Conservation (phyloP, 345 rosid genomes). For the Arabidopsis thaliana region TAIR10.1 NC_003076.8:3860001-3860500, state of each 20-base stretch:
- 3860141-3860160: constrained; percentile 75
- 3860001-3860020: constrained; percentile 63
- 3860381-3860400: constrained; percentile 47
- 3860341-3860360: constrained; percentile 17
- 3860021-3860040: constrained; percentile 8
- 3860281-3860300: neutral
- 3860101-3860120: constrained; percentile 2
- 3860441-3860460: constrained; percentile 80
- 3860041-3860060: constrained; percentile 20
- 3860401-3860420: constrained; percentile 98
- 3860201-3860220: constrained; percentile 25
- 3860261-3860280: neutral
- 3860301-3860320: constrained; percentile 9
- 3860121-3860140: constrained; percentile 90
- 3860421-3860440: constrained; percentile 75
- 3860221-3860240: constrained; percentile 10
- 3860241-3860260: neutral
- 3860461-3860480: constrained; percentile 75
- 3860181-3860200: constrained; percentile 48
- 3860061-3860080: neutral
- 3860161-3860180: constrained; percentile 91
- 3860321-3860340: constrained; percentile 11
- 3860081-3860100: constrained; percentile 1
- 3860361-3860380: constrained; percentile 13
- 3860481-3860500: constrained; percentile 99